phyloP scores from a whole-genome alignment of 2,329 filamentous ascomycete species.

The Pezicula carpinea region DNA sequence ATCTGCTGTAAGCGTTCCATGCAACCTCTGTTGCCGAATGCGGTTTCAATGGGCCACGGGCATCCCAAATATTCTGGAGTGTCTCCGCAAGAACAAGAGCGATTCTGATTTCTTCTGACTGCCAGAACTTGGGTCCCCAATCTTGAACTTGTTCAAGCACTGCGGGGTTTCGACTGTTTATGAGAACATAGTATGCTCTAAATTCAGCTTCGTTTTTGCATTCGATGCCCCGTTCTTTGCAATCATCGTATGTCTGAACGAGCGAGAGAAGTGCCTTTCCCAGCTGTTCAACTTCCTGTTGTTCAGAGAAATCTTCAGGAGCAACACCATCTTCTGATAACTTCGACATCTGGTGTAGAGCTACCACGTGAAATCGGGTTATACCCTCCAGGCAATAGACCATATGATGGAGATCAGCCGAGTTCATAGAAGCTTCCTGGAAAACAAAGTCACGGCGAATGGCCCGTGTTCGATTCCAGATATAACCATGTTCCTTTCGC shows the following conservation, averaged over 20 bases:
- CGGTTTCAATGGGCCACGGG: slow-evolving; percentile 52
- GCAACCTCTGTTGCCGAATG: slow-evolving; percentile 33
- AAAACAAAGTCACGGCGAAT: slow-evolving; percentile 66
- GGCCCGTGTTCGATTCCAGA: slow-evolving; percentile 65
- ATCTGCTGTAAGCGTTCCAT: slow-evolving; percentile 46
- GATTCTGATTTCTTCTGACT: slow-evolving; percentile 55
- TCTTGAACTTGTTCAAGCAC: slow-evolving; percentile 49
- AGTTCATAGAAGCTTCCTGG: slow-evolving; percentile 51
- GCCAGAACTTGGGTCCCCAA: slow-evolving; percentile 52
- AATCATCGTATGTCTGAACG: slow-evolving; percentile 63
- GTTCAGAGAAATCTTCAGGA: slow-evolving; percentile 58
- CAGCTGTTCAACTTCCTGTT: slow-evolving; percentile 64
- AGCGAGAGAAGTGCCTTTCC: slow-evolving; percentile 61
- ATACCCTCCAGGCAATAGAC: slow-evolving; percentile 64
- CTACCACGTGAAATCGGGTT: slow-evolving; percentile 60
- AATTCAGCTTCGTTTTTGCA: slow-evolving; percentile 64
- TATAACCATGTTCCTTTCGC: slow-evolving; percentile 53
- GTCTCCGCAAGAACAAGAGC: slow-evolving; percentile 57
- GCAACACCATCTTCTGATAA: slow-evolving; percentile 52
- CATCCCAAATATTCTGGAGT: slow-evolving; percentile 52
- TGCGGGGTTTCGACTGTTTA: slow-evolving; percentile 54
- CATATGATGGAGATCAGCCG: slow-evolving; percentile 49
- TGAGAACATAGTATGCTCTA: slow-evolving; percentile 59
- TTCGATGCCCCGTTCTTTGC: slow-evolving; percentile 49
- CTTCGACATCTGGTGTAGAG: slow-evolving; percentile 58